Evolutionary conservation across 495 filamentous ascomycete species (phyloP), one percentile per base, ranked within the genome.

Genomic region (Immersiella caudata): DNA sequence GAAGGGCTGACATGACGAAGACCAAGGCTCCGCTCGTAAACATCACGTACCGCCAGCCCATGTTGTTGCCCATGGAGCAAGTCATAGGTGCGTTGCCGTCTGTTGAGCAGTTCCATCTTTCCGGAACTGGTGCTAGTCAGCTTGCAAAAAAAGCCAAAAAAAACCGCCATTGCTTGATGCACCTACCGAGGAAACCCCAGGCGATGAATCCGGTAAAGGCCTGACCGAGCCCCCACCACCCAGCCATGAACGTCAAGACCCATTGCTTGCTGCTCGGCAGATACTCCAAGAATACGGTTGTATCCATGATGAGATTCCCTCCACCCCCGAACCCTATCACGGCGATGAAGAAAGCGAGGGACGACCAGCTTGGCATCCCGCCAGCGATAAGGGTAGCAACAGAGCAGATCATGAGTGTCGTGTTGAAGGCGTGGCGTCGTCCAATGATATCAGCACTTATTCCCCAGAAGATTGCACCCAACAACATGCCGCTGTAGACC

Each of bases 21-120:
- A 91, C 88, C 50, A 93, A 81, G 21, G 85, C 85, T 20, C 90
- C 90, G 49, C 81, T 83, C 1, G 88, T 85, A 73, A 85, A 85
- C 71, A 89, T 85, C 67, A 93, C 79, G 66, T 95, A 96, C 67
- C 93, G 81, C 93, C 93, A 96, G 65, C 93, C 93, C 87, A 87
- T 89, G 70, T 93, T 94, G 64, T 88, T 79, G 33, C 79, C 78
- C 68, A 81, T 85, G 21, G 80, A 84, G 73, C 91, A 93, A 64
- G 77, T 65, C n/a, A n/a, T n/a, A n/a, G 2, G 86, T 84, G 7
- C 40, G 11, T 46, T 36, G 33, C 4, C 40, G 40, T 46, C 40
- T 12, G 40, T 46, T 6, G 80, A 71, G 36, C 60, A 59, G 26
- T 59, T 59, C 56, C 56, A 59, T 35, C 26, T 59, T n/a, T 27